phyloP scores from a whole-genome alignment of 2,329 filamentous ascomycete species.

The Fusarium subglutinans region DNA sequence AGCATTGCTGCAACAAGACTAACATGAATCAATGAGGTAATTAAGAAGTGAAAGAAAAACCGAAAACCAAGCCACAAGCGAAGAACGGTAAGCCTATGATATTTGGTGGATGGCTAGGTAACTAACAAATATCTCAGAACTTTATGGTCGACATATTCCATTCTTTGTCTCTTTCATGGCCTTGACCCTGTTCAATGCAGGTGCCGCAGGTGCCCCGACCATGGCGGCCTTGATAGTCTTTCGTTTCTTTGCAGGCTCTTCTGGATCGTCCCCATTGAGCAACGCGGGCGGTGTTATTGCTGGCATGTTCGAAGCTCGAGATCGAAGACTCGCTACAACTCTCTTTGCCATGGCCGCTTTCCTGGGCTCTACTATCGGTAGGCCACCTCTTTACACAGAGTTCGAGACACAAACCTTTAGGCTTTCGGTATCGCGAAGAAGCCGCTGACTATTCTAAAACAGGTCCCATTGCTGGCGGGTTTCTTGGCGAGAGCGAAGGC shows the following conservation, averaged over 20 bases:
- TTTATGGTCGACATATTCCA: slow-evolving; percentile 68
- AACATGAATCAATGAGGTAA: slow-evolving; percentile 72
- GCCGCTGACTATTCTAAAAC: not conserved
- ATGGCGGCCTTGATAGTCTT: slow-evolving; percentile 70
- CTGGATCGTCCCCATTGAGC: slow-evolving; percentile 70
- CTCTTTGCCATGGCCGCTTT: slow-evolving; percentile 39
- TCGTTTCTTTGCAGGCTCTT: slow-evolving; percentile 72
- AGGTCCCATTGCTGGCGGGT: slow-evolving; percentile 70
- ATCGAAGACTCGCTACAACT: too few relatives aligned
- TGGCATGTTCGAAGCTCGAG: slow-evolving; percentile 62
- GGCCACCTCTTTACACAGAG: not conserved
- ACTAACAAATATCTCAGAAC: slow-evolving; percentile 59
- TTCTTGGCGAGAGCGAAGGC: slow-evolving; percentile 66
- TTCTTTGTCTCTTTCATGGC: slow-evolving; percentile 67
- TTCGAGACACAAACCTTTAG: not conserved
- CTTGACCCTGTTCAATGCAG: slow-evolving; percentile 70
- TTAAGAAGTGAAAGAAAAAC: slow-evolving; percentile 74
- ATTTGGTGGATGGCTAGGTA: too few relatives aligned
- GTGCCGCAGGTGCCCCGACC: slow-evolving; percentile 64
- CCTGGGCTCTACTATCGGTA: slow-evolving; percentile 66
- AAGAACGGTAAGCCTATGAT: slow-evolving; percentile 57
- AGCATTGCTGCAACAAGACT: slow-evolving; percentile 16
- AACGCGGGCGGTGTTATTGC: slow-evolving; percentile 72
- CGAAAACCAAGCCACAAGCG: slow-evolving; percentile 66
- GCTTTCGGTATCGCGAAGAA: not conserved